Percentiles rank a stretch among this genome's conserved stretches.
phyloP scores from a whole-genome alignment of 176 grass and related monocot species.

The sorghum (Sorghum bicolor) region DNA sequence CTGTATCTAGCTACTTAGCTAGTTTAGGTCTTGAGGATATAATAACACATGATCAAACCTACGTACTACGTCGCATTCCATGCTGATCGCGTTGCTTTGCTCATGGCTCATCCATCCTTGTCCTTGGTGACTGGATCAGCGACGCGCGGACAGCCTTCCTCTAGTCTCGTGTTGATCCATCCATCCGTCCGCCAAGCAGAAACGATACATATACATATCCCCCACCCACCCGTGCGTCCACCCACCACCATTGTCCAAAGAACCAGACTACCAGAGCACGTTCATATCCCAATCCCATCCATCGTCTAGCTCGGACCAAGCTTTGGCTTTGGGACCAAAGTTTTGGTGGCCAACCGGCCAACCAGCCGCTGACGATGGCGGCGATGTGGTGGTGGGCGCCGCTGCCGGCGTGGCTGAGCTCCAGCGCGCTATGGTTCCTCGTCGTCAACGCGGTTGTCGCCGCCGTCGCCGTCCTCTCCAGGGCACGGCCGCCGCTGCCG shows the following conservation, averaged over 20 bases:
- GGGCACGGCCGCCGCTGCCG: neutral
- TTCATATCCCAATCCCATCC: neutral
- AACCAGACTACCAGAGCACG: neutral
- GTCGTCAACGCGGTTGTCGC: conserved; percentile 26
- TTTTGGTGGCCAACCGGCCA: neutral
- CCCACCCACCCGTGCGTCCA: no score
- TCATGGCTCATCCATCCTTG: neutral
- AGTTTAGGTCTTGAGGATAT: no score
- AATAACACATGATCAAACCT: no score
- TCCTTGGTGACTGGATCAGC: neutral
- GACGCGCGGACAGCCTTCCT: neutral
- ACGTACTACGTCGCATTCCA: neutral
- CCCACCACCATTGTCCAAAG: neutral
- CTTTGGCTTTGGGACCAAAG: no score
- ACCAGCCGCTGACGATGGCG: neutral
- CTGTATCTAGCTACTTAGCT: no score
- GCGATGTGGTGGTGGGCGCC: neutral
- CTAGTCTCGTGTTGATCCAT: neutral
- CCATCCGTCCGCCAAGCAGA: no score
- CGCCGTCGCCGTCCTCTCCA: conserved; percentile 39
- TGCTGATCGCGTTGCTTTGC: neutral
- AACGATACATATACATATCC: neutral
- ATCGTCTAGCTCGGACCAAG: no score
- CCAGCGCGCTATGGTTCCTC: conserved; percentile 19
- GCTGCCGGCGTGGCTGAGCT: neutral